phyloP scores from a whole-genome alignment of 768 basidiomycete genomes.

The Gloeostereum incarnatum region DNA sequence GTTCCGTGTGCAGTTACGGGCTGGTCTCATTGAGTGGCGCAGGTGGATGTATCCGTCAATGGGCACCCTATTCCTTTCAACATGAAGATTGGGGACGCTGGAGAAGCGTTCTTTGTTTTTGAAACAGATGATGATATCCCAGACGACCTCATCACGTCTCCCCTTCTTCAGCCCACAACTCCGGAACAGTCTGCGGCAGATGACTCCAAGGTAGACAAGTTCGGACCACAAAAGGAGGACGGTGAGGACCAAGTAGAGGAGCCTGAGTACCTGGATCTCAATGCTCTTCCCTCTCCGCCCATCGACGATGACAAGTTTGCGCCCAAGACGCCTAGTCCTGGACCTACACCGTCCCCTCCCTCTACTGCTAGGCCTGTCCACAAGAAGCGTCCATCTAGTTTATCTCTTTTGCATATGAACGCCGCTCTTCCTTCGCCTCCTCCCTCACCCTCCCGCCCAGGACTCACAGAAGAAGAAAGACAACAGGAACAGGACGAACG shows the following conservation, averaged over 20 bases:
- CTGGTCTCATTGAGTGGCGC: constrained; percentile 1
- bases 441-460: constrained; percentile 15
- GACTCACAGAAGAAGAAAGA: too few relatives aligned
- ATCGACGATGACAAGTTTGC: constrained; percentile 7
- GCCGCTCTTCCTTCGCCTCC: constrained; percentile 23
- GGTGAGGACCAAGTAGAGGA: constrained; percentile 27
- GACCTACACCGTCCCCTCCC: too few relatives aligned
- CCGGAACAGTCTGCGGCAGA: constrained; percentile 20
- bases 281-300: constrained; percentile 33
- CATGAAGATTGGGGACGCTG: constrained; percentile 99
- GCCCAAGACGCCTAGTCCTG: too few relatives aligned
- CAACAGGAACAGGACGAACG: constrained; percentile 26
- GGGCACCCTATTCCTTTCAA: constrained; percentile 79
- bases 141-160: constrained; percentile 88
- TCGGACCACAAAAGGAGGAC: constrained; percentile 30
- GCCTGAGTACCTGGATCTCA: constrained; percentile 81
- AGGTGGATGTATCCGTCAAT: constrained; percentile 90
- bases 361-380: constrained; percentile 12
- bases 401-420: constrained; percentile 10
- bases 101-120: constrained; percentile 98
- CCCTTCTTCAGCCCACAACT: constrained; percentile 65
- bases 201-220: constrained; percentile 24
- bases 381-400: constrained; percentile 15
- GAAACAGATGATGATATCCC: constrained; percentile 96
- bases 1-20: background rate